Evolutionary conservation across 1,284 basidiomycete genomes (phyloP), one percentile per base, ranked within the genome.

Genomic region (Amylostereum chailletii): DNA sequence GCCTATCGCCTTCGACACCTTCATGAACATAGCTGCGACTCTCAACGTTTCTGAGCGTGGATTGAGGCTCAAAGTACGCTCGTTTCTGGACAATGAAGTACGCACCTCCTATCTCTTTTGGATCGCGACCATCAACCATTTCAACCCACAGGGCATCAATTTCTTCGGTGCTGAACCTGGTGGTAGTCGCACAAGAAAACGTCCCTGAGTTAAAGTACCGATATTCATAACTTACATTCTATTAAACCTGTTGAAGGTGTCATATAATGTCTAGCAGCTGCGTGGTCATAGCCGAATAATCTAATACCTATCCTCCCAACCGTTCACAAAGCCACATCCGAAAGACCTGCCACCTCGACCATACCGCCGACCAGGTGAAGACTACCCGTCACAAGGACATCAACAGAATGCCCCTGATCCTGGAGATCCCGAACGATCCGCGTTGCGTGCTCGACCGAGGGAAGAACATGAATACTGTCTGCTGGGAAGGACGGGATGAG

Each of bases 281-380:
- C 19, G 19, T 19, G 19, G 19, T 19, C 19, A 19, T 19, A 19
- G 19, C 19, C 19, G 19, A 19, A 19, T 19, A 19, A 19, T 19
- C 19, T 19, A 19, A 19, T 19, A 19, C 19, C 19, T 19, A 19
- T 19, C 19, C 19, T 19, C 19, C 19, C 19, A 19, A 19, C 19
- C 34, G 39, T 56, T 47, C 42, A 66, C 31, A 89, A 67, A 8
- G 83, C 83, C 46, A 76, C 69, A 19, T 79, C 75, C 49, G 83
- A 79, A 52, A 97, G 65, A 27, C 80, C 83, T 5, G 91, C 88
- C 3, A 91, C 91, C 61, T 95, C 93, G 60, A 99, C 90, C 6
- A 95, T 74, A 2, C 96, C 96, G 27, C 96, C 96, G 4, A 99
- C 86, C 10, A 99, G 77, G 68, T 96, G 94, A 57, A 99, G 66